Conservation (phyloP, 768 basidiomycete species). For the Boletus barrowsii region DNA sequence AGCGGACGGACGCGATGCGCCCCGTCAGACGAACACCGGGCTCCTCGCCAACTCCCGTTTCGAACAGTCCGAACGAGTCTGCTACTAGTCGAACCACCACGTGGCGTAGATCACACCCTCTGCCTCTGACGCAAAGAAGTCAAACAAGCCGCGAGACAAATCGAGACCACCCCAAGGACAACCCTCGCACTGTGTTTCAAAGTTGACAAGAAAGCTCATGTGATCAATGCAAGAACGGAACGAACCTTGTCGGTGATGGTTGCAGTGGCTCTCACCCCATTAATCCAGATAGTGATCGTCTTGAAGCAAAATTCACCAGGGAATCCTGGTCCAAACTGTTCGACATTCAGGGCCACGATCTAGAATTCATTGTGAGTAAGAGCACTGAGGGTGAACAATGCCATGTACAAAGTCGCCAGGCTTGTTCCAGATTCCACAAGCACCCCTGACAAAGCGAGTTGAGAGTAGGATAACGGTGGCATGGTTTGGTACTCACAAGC, state of each 20-base stretch:
- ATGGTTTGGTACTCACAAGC: constrained; percentile 37
- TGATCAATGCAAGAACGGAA: not conserved
- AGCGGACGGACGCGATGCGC: not conserved
- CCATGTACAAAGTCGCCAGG: constrained; percentile 28
- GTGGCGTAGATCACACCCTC: constrained; percentile 55
- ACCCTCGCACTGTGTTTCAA: constrained; percentile 49
- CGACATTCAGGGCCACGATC: constrained; percentile 28
- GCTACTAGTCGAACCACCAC: constrained; percentile 52
- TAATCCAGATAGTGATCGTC: constrained; percentile 55
- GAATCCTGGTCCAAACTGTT: constrained; percentile 54
- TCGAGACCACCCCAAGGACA: constrained; percentile 70
- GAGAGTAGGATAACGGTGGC: not conserved
- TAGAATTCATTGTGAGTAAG: constrained; percentile 5
- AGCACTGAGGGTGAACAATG: not conserved
- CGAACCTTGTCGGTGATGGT: constrained; percentile 59
- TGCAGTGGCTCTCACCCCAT: constrained; percentile 53
- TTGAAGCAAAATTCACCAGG: constrained; percentile 65
- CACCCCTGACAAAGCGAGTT: constrained; percentile 40
- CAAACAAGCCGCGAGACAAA: constrained; percentile 64
- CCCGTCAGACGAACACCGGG: not conserved
- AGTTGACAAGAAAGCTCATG: not conserved
- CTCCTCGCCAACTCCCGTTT: not conserved
- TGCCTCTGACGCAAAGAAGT: constrained; percentile 44
- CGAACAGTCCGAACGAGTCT: not conserved
- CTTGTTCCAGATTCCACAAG: constrained; percentile 45